phyloP scores from a whole-genome alignment of 192 early-diverging fungal species.

The Linnemannia exigua region DNA sequence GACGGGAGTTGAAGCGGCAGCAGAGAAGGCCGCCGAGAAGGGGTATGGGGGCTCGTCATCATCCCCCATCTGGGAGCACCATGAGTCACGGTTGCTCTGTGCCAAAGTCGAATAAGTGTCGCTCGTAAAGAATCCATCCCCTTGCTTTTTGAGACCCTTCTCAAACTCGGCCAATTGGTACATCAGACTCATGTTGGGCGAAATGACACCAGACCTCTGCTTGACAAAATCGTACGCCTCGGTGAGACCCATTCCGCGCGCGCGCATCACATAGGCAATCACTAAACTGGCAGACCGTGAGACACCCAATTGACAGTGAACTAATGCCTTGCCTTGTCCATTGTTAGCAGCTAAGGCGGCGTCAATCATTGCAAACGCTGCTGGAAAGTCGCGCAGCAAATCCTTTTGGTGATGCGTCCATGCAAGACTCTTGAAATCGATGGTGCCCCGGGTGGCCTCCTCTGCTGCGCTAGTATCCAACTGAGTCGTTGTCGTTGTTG shows the following conservation, averaged over 20 bases:
- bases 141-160: conserved; percentile 35
- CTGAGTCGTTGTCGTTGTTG: background rate
- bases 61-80: conserved; percentile 40
- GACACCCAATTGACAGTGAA: conserved; percentile 82
- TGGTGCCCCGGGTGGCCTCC: conserved; percentile 17
- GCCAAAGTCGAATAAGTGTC: background rate
- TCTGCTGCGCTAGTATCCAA: conserved; percentile 29
- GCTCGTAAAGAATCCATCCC: background rate
- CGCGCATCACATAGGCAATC: conserved; percentile 80
- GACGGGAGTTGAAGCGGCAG: background rate
- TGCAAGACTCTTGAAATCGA: conserved; percentile 71
- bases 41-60: conserved; percentile 56
- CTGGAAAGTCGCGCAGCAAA: conserved; percentile 69
- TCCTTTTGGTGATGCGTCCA: conserved; percentile 84
- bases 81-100: conserved; percentile 19
- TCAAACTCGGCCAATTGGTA: conserved; percentile 56
- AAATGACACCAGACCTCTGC: conserved; percentile 41
- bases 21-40: conserved; percentile 32
- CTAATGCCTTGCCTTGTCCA: conserved; percentile 68
- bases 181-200: conserved; percentile 57
- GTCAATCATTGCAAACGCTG: conserved; percentile 77
- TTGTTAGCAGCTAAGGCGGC: conserved; percentile 51
- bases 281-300: conserved; percentile 77
- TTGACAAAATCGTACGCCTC: conserved; percentile 70
- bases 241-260: conserved; percentile 59